Conservation (phyloP, 1,284 basidiomycete genomes). For the Vanrija pseudolonga region DNA sequence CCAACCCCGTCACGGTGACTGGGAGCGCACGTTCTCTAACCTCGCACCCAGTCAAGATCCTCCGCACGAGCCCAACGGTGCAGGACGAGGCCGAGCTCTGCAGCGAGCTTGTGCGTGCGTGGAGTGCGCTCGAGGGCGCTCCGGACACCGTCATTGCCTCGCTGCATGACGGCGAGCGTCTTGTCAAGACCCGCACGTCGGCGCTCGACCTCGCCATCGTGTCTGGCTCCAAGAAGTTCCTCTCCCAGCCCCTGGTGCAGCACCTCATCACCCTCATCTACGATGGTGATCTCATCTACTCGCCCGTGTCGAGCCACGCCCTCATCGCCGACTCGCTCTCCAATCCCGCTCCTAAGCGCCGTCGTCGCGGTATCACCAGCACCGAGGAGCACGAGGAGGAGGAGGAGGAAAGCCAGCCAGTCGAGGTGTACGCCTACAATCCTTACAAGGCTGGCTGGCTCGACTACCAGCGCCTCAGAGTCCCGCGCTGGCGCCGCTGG, state of each 20-base stretch:
- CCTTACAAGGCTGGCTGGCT: slow-evolving; percentile 68
- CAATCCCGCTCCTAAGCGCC: slow-evolving; percentile 46
- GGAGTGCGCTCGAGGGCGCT: slow-evolving; percentile 77
- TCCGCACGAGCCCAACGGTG: slow-evolving; percentile 60
- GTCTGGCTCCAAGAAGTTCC: slow-evolving; percentile 71
- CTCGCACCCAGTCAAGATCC: slow-evolving; percentile 60
- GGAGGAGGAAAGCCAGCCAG: slow-evolving; percentile 18
- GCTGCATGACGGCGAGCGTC: slow-evolving; percentile 57
- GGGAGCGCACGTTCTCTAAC: not conserved
- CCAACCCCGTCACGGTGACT: not conserved
- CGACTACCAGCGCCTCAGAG: slow-evolving; percentile 70
- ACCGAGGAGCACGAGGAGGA: slow-evolving; percentile 1
- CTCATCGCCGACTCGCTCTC: slow-evolving; percentile 84
- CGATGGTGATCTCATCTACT: slow-evolving; percentile 54
- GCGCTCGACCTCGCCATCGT: slow-evolving; percentile 83
- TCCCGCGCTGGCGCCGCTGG: slow-evolving; percentile 73
- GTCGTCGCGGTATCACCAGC: slow-evolving; percentile 5
- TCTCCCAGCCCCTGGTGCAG: slow-evolving; percentile 74
- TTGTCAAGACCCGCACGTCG: slow-evolving; percentile 61
- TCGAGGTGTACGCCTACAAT: slow-evolving; percentile 62
- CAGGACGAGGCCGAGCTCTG: slow-evolving; percentile 65
- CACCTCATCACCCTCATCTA: slow-evolving; percentile 78
- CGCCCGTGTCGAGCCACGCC: slow-evolving; percentile 60
- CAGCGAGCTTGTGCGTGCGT: slow-evolving; percentile 68
- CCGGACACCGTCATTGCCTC: slow-evolving; percentile 62